These are phyloP conservation scores for Escovopsis sp. DNA, from an alignment of 2,329 filamentous ascomycete species.

Conservation along the genomic window DNA sequence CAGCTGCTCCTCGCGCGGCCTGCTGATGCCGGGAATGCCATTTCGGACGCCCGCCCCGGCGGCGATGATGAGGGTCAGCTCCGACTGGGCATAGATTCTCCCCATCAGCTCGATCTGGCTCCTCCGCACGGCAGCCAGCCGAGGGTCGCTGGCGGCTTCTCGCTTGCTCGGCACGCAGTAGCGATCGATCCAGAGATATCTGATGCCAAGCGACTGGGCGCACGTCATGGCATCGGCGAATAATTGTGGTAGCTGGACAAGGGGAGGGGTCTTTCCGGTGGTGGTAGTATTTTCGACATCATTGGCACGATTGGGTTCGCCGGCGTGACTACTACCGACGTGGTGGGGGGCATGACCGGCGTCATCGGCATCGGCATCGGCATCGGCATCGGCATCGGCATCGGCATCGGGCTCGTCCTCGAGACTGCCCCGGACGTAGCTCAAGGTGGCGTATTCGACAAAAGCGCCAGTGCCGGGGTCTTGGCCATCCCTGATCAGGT, in stretches of 20 bases:
- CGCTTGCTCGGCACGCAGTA: conserved; percentile 18
- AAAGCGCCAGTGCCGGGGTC: conserved; percentile 4
- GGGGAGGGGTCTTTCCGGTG: no score
- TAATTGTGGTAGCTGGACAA: conserved; percentile 14
- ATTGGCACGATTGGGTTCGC: no score
- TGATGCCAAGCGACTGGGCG: conserved; percentile 17
- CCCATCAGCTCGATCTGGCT: conserved; percentile 18
- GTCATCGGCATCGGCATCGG: conserved; percentile 1
- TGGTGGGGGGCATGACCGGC: no score
- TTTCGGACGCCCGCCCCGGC: conserved; percentile 14
- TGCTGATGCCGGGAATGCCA: conserved; percentile 20
- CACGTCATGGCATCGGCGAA: conserved; percentile 19
- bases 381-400: background rate
- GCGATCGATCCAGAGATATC: conserved; percentile 23
- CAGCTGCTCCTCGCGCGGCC: conserved; percentile 19
- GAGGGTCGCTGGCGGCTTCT: conserved; percentile 6
- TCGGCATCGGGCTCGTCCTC: background rate
- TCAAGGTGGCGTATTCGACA: conserved; percentile 19
- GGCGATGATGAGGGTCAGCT: conserved; percentile 21
- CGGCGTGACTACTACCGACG: no score
- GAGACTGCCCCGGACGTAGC: conserved; percentile 17
- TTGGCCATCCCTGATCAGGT: conserved; percentile 7
- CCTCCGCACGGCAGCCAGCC: conserved; percentile 6
- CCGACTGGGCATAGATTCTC: conserved; percentile 18
- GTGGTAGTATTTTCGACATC: no score